A percentile compares a stretch with the other conserved stretches of the same genome.
phyloP scores from a whole-genome alignment of 2,329 filamentous ascomycete species.

The Colletotrichum chrysophilum region DNA sequence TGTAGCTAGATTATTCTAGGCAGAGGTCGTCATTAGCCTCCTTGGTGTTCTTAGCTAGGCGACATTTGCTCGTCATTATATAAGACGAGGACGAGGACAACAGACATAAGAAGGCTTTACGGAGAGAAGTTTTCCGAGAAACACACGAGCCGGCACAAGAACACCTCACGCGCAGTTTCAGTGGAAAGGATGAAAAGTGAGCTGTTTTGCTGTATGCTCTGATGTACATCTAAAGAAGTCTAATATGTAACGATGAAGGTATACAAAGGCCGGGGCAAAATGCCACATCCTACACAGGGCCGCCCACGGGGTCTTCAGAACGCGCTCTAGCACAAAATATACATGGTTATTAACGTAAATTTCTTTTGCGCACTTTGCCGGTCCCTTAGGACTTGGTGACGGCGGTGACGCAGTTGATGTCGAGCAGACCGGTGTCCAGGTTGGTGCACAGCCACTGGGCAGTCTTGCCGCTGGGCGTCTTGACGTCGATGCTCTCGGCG shows the following conservation, averaged over 20 bases:
- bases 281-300: not conserved
- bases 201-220: not conserved
- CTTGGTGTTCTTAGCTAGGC: not conserved
- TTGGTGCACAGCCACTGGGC: conserved; percentile 18
- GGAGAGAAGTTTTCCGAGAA: not conserved
- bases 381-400: not conserved
- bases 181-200: not conserved
- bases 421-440: conserved; percentile 11
- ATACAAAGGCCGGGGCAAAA: not conserved
- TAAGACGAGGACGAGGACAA: rapidly evolving
- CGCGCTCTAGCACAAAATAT: not conserved
- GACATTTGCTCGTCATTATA: rapidly evolving
- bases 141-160: not conserved
- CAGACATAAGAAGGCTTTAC: not conserved
- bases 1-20: not conserved
- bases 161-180: rapidly evolving
- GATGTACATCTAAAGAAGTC: not conserved
- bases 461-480: conserved; percentile 15
- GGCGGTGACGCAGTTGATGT: conserved; percentile 16
- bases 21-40: rapidly evolving
- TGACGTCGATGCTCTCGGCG: conserved; percentile 15
- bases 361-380: not conserved
- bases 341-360: not conserved
- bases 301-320: not conserved
- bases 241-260: not conserved